A percentile compares a stretch with the other conserved stretches of the same genome.
These are phyloP conservation scores for Zizania palustris DNA, from an alignment of 202 grass and related monocot species.

Conservation along the genomic window DNA sequence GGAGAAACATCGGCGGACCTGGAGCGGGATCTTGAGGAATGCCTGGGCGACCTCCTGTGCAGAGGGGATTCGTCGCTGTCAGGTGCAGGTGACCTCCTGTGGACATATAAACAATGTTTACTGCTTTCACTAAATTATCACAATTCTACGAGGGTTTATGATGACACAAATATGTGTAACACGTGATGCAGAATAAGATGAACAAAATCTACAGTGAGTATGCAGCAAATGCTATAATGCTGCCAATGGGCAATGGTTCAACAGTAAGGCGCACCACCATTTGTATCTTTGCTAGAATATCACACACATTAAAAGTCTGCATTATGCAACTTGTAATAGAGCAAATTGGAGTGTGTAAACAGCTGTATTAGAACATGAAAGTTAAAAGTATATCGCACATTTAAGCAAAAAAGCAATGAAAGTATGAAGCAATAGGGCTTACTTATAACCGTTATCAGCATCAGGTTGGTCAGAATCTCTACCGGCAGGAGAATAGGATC, in stretches of 20 bases:
- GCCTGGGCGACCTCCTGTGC: conserved; percentile 43
- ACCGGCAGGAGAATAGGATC: conserved; percentile 57
- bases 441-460: conserved; percentile 55
- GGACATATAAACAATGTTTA: conserved; percentile 6
- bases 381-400: not conserved
- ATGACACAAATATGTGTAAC: not conserved
- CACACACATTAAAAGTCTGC: not conserved
- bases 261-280: not conserved
- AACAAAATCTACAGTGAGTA: not conserved
- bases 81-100: conserved; percentile 39
- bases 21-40: conserved; percentile 62
- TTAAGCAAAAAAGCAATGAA: conserved; percentile 1
- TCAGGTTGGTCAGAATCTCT: conserved; percentile 49
- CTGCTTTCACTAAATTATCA: not conserved
- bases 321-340: not conserved
- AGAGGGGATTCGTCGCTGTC: conserved; percentile 52
- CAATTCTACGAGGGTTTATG: too few species aligned
- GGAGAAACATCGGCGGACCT: conserved; percentile 74
- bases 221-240: not conserved
- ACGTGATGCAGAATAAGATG: not conserved
- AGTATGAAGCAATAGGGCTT: conserved; percentile 37
- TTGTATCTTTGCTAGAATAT: not conserved
- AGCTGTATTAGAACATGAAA: not conserved
- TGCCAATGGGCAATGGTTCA: not conserved
- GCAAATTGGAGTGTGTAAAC: not conserved